phyloP scores from a whole-genome alignment of 345 rosid genomes.

The Nasturtium officinale region DNA sequence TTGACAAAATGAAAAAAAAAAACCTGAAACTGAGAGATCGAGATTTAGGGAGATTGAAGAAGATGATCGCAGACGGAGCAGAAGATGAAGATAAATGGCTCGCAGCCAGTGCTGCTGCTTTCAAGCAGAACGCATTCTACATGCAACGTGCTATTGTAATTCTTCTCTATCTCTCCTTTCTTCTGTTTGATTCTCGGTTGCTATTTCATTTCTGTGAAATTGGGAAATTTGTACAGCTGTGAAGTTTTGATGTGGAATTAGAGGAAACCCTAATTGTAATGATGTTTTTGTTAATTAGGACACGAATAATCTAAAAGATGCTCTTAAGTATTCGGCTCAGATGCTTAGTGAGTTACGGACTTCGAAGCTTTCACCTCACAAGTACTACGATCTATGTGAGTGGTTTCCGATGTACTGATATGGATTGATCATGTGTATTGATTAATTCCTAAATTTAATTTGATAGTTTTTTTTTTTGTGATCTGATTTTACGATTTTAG shows the following conservation, averaged over 20 bases:
- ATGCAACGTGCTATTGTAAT: constrained; percentile 99
- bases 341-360: constrained; percentile 98
- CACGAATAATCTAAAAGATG: constrained; percentile 92
- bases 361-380: constrained; percentile 95
- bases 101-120: constrained; percentile 88
- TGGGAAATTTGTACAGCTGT: constrained; percentile 9
- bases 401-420: constrained; percentile 35
- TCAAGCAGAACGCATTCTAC: constrained; percentile 94
- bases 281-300: constrained; percentile 53
- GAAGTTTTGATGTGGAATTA: neutral
- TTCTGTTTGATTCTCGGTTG: constrained; percentile 29
- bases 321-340: constrained; percentile 97
- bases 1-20: constrained; percentile 26
- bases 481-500: constrained; percentile 46
- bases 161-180: neutral
- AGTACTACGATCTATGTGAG: constrained; percentile 94
- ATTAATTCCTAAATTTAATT: neutral
- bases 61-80: constrained; percentile 82
- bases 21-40: constrained; percentile 42
- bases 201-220: neutral
- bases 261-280: constrained; percentile 41
- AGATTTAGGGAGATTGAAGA: constrained; percentile 42
- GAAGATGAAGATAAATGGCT: constrained; percentile 99
- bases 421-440: constrained; percentile 4
- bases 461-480: neutral